A percentile compares a stretch with the other conserved stretches of the same genome.
Conservation (phyloP, 164 flowering plant genomes). For the Euptelea pleiosperma region DNA sequence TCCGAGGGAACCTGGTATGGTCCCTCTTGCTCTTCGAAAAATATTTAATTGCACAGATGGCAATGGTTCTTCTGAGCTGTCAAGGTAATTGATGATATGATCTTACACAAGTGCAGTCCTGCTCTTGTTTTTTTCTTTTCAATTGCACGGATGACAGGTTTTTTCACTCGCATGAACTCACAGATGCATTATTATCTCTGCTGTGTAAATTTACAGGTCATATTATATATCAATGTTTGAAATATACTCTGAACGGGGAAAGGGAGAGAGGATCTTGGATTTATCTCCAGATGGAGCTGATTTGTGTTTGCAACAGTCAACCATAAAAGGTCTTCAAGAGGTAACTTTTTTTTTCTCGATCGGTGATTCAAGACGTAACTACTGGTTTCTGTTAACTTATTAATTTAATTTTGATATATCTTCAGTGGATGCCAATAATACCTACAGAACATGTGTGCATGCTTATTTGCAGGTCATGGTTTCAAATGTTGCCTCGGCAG, state of each 20-base stretch:
- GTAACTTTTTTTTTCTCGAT: slow-evolving; percentile 25
- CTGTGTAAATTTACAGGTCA: slow-evolving; percentile 37
- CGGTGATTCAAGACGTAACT: background rate
- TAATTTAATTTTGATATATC: background rate
- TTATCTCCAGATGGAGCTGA: slow-evolving; percentile 52
- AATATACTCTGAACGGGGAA: slow-evolving; percentile 71
- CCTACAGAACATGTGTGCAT: background rate
- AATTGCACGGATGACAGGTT: background rate
- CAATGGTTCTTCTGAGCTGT: slow-evolving; percentile 8
- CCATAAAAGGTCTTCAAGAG: slow-evolving; percentile 73
- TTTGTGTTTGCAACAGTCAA: slow-evolving; percentile 47
- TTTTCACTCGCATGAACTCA: background rate
- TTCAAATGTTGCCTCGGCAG: slow-evolving; percentile 51
- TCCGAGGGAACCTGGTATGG: slow-evolving; percentile 71
- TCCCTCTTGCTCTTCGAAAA: slow-evolving; percentile 54
- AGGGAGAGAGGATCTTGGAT: slow-evolving; percentile 66
- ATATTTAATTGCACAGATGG: slow-evolving; percentile 34
- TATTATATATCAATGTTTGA: slow-evolving; percentile 74
- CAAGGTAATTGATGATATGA: slow-evolving; percentile 31
- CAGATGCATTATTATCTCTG: background rate
- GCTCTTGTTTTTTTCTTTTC: background rate
- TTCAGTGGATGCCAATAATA: background rate
- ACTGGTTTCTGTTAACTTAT: background rate
- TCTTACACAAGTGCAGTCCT: background rate
- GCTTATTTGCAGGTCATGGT: slow-evolving; percentile 38